Conservation (phyloP, 164 flowering plant species). For the Echeveria elegans region DNA sequence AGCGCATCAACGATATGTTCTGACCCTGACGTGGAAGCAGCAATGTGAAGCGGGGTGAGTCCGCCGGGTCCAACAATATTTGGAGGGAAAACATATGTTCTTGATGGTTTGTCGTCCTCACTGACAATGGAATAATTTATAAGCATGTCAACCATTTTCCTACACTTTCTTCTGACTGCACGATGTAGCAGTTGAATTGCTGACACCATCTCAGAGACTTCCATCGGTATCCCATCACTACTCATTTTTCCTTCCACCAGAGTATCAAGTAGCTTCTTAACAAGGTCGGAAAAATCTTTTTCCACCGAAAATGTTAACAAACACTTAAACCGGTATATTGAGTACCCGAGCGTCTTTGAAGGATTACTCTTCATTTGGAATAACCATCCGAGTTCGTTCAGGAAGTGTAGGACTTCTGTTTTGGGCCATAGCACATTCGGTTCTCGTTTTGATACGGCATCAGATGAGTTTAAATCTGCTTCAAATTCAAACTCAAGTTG, state of each 20-base stretch:
- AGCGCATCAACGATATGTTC: slow-evolving; percentile 46
- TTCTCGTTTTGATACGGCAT: slow-evolving; percentile 15
- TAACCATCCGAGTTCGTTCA: slow-evolving; percentile 44
- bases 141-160: slow-evolving; percentile 36
- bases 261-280: slow-evolving; percentile 41
- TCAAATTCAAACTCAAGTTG: slow-evolving; percentile 31
- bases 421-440: slow-evolving; percentile 18
- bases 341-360: slow-evolving; percentile 19
- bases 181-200: slow-evolving; percentile 57
- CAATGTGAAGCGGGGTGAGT: slow-evolving; percentile 56
- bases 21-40: slow-evolving; percentile 47
- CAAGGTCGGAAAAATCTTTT: slow-evolving; percentile 52
- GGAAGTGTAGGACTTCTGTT: slow-evolving; percentile 31
- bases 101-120: slow-evolving; percentile 6
- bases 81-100: slow-evolving; percentile 24
- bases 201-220: slow-evolving; percentile 31
- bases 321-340: slow-evolving; percentile 38
- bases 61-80: slow-evolving; percentile 42
- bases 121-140: slow-evolving; percentile 28
- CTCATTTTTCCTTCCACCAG: slow-evolving; percentile 30
- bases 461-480: slow-evolving; percentile 19
- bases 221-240: slow-evolving; percentile 26
- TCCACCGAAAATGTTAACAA: slow-evolving; percentile 55
- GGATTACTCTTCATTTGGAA: slow-evolving; percentile 27
- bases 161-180: slow-evolving; percentile 46